Percentiles rank a stretch among this genome's conserved stretches.
Evolutionary conservation across 176 grass and related monocot species (phyloP).

Genomic region (Carex scoparia): DNA sequence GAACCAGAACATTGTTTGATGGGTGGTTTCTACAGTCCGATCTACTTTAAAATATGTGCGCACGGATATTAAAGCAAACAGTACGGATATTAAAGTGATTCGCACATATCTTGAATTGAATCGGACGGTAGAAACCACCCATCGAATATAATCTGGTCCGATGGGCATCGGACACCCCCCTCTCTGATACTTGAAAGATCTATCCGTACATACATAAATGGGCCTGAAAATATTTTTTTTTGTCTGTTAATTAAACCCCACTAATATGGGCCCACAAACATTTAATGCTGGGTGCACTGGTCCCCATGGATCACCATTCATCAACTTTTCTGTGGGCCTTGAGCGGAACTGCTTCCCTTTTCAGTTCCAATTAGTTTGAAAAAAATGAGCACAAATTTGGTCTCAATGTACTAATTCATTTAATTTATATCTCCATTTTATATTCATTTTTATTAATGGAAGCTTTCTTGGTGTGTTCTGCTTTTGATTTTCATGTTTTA

Average conservation of each 20-base stretch:
- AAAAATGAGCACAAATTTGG: neutral
- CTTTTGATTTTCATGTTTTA: neutral
- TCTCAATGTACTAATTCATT: neutral
- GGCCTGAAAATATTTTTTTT: neutral
- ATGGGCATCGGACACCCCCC: too few species aligned
- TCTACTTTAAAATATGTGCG: too few species aligned
- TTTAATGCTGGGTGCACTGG: neutral
- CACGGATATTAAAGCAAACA: too few species aligned
- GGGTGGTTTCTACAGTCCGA: too few species aligned
- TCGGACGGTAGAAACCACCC: too few species aligned
- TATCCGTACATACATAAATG: constrained; percentile 1
- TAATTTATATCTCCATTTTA: neutral
- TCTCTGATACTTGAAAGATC: neutral
- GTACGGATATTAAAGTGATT: too few species aligned
- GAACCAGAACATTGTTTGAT: too few species aligned
- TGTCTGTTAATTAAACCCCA: neutral
- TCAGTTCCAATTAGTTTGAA: neutral
- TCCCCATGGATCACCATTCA: neutral
- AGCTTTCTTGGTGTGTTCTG: neutral
- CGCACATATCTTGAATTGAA: too few species aligned
- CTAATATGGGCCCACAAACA: neutral
- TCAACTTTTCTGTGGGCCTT: neutral
- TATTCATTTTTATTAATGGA: neutral
- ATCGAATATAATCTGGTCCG: too few species aligned
- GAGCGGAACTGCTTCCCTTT: neutral